A percentile compares a stretch with the other conserved stretches of the same genome.
These are phyloP conservation scores for Colletotrichum zoysiae DNA, from an alignment of 2,329 filamentous ascomycete genomes.

Conservation along the genomic window DNA sequence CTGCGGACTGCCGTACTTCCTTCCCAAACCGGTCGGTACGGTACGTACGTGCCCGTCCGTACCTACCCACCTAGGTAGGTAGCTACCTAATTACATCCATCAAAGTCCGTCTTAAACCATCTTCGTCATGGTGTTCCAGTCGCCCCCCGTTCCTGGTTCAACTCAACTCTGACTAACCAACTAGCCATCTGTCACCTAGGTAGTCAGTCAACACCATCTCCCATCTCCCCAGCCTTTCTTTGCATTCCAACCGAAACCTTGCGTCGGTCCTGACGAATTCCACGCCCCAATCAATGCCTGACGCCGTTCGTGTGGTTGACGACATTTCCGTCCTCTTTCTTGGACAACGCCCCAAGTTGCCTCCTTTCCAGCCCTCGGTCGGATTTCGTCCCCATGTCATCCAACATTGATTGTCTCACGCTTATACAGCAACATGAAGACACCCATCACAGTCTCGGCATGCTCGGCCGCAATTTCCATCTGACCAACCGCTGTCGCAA, in stretches of 20 bases:
- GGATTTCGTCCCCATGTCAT: neutral
- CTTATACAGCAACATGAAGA: constrained; percentile 8
- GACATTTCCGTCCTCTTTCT: too few species aligned
- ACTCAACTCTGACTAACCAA: neutral
- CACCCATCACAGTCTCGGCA: constrained; percentile 15
- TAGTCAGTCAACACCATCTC: neutral
- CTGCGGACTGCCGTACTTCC: too few species aligned
- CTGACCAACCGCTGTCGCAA: neutral
- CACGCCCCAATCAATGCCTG: neutral
- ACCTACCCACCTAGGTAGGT: too few species aligned
- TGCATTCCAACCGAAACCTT: constrained; percentile 10
- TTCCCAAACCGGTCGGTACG: too few species aligned
- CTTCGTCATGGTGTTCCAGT: constrained; percentile 11
- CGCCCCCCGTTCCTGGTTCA: neutral
- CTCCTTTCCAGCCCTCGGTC: constrained; percentile 14
- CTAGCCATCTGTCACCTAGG: too few species aligned
- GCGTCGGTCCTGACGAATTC: constrained; percentile 1
- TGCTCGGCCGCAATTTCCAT: constrained; percentile 24
- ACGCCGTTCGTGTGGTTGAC: neutral
- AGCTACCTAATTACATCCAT: too few species aligned
- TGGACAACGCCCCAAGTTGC: neutral
- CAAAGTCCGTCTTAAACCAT: constrained; percentile 6
- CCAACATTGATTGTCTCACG: constrained; percentile 24
- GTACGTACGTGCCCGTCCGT: too few species aligned
- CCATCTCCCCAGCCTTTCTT: neutral